Conservation (phyloP, 176 grass and related monocot genomes). For the Hsuehochloa calcarea region DNA sequence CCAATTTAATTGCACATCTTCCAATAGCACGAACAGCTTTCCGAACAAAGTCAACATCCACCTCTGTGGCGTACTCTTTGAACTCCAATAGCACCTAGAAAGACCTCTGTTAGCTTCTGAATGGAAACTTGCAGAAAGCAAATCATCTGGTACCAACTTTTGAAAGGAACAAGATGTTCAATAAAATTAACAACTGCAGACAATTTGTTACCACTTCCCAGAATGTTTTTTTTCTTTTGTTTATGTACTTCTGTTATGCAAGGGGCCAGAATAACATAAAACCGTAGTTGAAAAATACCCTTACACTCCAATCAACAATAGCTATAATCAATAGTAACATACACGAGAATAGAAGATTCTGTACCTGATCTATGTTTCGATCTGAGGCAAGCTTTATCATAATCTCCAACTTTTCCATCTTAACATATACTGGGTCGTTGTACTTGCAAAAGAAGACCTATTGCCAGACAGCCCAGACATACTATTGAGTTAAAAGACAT, state of each 20-base stretch:
- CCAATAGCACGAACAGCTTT: slow-evolving; percentile 99
- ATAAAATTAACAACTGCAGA: background rate
- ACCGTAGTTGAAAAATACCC: background rate
- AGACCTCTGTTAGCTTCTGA: slow-evolving; percentile 31
- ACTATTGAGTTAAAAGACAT: background rate
- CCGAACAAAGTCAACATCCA: slow-evolving; percentile 98
- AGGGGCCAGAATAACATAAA: slow-evolving; percentile 15
- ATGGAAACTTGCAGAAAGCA: slow-evolving; percentile 27
- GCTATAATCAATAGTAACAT: background rate
- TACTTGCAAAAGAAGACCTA: slow-evolving; percentile 99
- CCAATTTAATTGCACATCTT: slow-evolving; percentile 95
- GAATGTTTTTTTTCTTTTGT: background rate
- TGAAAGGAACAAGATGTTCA: slow-evolving; percentile 5
- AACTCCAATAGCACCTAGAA: slow-evolving; percentile 92
- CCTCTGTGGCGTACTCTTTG: slow-evolving; percentile 99
- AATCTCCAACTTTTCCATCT: slow-evolving; percentile 99
- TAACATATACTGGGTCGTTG: slow-evolving; percentile 96
- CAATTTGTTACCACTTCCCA: background rate
- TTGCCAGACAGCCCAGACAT: slow-evolving; percentile 19
- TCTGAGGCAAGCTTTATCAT: slow-evolving; percentile 99
- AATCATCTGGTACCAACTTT: slow-evolving; percentile 5
- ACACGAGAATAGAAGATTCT: slow-evolving; percentile 31
- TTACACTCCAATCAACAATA: background rate
- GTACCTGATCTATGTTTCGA: slow-evolving; percentile 95
- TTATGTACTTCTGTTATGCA: background rate